These are phyloP conservation scores for Candida ipomoeae DNA, from an alignment of 805 yeast species.

Conservation along the genomic window DNA sequence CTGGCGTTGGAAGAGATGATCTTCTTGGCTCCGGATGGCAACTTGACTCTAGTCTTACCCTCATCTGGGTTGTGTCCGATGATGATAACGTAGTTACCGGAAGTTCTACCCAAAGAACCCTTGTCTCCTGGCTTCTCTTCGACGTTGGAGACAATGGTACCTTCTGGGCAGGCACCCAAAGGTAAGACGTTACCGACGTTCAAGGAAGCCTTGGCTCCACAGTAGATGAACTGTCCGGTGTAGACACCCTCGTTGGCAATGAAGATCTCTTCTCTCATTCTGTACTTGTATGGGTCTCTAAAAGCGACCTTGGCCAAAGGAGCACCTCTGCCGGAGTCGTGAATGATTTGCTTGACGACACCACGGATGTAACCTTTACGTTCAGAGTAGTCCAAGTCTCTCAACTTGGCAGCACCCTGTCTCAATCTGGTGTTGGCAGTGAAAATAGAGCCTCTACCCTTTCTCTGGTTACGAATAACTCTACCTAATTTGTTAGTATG, in stretches of 20 bases:
- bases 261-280: conserved; percentile 96
- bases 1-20: conserved; percentile 91
- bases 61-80: conserved; percentile 99
- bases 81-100: conserved; percentile 98
- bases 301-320: conserved; percentile 68
- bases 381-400: conserved; percentile 98
- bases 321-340: conserved; percentile 99
- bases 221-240: conserved; percentile 99
- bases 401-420: conserved; percentile 99
- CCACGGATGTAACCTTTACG: conserved; percentile 99
- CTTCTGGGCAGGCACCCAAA: conserved; percentile 96
- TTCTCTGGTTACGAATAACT: conserved; percentile 99
- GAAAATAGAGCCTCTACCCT: conserved; percentile 99
- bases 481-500: conserved; percentile 57
- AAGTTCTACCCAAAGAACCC: conserved; percentile 99
- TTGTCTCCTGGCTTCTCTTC: conserved; percentile 99
- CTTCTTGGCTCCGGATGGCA: conserved; percentile 95
- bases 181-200: conserved; percentile 99
- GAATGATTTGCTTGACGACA: conserved; percentile 96
- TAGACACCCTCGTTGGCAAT: conserved; percentile 99
- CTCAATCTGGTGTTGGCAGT: conserved; percentile 99
- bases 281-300: conserved; percentile 99
- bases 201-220: conserved; percentile 99
- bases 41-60: conserved; percentile 96
- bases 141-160: conserved; percentile 97